phyloP scores from a whole-genome alignment of 305 asterid species.

The Fraxinus sp. region DNA sequence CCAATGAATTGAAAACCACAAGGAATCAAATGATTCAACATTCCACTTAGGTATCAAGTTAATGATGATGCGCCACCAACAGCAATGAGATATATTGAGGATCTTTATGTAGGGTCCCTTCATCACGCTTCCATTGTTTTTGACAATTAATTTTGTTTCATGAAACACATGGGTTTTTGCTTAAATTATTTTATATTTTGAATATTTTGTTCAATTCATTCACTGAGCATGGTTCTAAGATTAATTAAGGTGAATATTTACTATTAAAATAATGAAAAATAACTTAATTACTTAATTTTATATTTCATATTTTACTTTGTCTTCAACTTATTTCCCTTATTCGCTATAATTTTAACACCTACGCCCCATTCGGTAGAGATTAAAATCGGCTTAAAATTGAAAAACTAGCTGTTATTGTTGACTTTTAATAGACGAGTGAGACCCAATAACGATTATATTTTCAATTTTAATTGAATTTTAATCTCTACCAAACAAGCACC shows the following conservation, averaged over 20 bases:
- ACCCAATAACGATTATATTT: too few relatives aligned
- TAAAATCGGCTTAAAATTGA: too few relatives aligned
- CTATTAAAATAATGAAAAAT: neutral
- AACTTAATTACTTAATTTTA: neutral
- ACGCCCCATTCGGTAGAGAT: too few relatives aligned
- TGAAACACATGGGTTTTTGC: neutral
- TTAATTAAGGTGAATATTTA: too few relatives aligned
- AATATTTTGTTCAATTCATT: neutral
- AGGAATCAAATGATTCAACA: neutral
- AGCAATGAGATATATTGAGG: conserved; percentile 18
- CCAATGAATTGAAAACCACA: neutral
- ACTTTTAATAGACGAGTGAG: too few relatives aligned
- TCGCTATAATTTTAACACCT: too few relatives aligned
- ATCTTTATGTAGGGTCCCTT: conserved; percentile 25
- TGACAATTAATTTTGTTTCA: neutral
- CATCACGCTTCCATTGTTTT: neutral
- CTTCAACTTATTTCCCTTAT: too few relatives aligned
- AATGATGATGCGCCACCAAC: conserved; percentile 23
- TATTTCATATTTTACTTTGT: too few relatives aligned
- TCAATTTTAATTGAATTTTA: too few relatives aligned
- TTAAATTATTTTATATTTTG: too few relatives aligned
- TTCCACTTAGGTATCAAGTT: neutral
- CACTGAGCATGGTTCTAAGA: neutral
- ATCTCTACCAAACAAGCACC: too few relatives aligned
- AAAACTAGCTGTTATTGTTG: too few relatives aligned